Evolutionary conservation across 805 yeast genomes (phyloP).

Genomic region (Wickerhamiella australiensis): DNA sequence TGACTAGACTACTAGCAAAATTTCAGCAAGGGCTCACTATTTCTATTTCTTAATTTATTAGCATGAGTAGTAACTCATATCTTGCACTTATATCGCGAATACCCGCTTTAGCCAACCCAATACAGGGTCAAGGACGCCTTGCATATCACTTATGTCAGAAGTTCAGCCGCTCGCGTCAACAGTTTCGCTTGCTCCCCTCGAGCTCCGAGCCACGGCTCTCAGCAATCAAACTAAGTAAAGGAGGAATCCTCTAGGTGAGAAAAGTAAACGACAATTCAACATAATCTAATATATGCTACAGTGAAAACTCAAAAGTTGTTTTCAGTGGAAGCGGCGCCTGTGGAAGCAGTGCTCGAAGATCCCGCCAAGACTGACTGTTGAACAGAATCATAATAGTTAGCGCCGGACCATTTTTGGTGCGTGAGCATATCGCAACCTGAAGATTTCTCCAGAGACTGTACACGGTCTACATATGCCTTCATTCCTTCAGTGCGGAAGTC

Average conservation of each 20-base stretch:
- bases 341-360: conserved; percentile 34
- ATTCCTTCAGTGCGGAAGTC: conserved; percentile 43
- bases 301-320: conserved; percentile 10
- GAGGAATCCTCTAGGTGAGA: too few species aligned
- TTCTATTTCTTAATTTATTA: too few species aligned
- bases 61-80: too few species aligned
- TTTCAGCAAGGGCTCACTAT: too few species aligned
- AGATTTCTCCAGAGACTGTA: conserved; percentile 38
- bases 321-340: conserved; percentile 37
- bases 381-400: conserved; percentile 40
- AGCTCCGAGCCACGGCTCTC: too few species aligned
- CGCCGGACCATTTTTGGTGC: conserved; percentile 54
- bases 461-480: conserved; percentile 44
- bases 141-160: not conserved
- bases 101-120: not conserved
- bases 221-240: too few species aligned
- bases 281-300: not conserved
- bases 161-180: conserved; percentile 2
- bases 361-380: conserved; percentile 36
- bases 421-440: conserved; percentile 42
- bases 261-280: too few species aligned
- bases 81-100: not conserved
- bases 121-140: not conserved
- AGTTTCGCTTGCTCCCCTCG: not conserved
- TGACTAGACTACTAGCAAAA: too few species aligned